These are phyloP conservation scores for Euphrasia arctica DNA, from an alignment of 305 asterid species.

Conservation along the genomic window DNA sequence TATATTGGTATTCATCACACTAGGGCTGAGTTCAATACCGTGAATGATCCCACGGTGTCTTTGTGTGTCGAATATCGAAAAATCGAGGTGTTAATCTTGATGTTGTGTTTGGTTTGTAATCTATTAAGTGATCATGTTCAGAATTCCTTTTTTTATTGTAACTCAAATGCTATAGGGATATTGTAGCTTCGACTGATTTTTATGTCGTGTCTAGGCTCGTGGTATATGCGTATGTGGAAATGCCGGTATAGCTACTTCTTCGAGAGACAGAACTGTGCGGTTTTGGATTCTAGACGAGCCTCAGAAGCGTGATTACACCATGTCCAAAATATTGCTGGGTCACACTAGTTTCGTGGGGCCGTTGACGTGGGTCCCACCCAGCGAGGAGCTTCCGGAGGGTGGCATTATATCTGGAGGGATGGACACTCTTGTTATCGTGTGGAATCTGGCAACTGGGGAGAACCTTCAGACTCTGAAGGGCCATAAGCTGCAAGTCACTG, in stretches of 20 bases:
- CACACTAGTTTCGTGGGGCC: slow-evolving; percentile 99
- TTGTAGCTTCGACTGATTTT: slow-evolving; percentile 14
- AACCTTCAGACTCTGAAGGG: slow-evolving; percentile 63
- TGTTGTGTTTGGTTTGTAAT: slow-evolving; percentile 8
- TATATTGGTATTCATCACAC: slow-evolving; percentile 1
- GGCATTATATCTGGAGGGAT: slow-evolving; percentile 91
- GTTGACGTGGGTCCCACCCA: slow-evolving; percentile 76
- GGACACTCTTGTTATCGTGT: slow-evolving; percentile 81
- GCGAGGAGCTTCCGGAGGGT: slow-evolving; percentile 81
- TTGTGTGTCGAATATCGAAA: neutral
- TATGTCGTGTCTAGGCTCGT: slow-evolving; percentile 59
- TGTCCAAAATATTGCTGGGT: slow-evolving; percentile 74
- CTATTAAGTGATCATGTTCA: slow-evolving; percentile 8
- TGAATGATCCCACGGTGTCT: neutral
- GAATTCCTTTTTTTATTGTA: slow-evolving; percentile 3
- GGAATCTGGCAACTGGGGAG: slow-evolving; percentile 91
- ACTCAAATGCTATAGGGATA: slow-evolving; percentile 1
- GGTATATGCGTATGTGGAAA: slow-evolving; percentile 82
- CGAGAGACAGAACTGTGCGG: slow-evolving; percentile 83
- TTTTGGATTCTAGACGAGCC: slow-evolving; percentile 72
- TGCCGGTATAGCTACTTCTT: slow-evolving; percentile 88
- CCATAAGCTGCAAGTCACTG: slow-evolving; percentile 79
- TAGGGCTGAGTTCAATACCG: neutral
- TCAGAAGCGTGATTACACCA: slow-evolving; percentile 46
- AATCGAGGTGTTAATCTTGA: slow-evolving; percentile 4